A percentile compares a stretch with the other conserved stretches of the same genome.
Conservation (phyloP, 208 protist species). For the Herpetomonas tarakana region DNA sequence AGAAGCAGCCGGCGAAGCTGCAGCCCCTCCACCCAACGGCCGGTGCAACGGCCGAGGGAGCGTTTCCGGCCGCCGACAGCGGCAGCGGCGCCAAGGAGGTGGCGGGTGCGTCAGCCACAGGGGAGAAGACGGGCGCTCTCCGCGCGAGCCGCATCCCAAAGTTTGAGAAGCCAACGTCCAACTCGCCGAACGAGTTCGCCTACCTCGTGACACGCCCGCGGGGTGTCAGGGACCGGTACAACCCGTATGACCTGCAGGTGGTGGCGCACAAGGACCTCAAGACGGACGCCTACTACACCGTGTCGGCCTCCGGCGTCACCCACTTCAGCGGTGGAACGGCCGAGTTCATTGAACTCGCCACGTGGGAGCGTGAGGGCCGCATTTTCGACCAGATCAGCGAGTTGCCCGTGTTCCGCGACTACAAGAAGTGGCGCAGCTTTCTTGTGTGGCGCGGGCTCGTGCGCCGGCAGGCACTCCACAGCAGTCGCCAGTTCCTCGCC, state of each 20-base stretch:
- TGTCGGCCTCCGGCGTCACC: slow-evolving; percentile 92
- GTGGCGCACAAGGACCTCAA: slow-evolving; percentile 89
- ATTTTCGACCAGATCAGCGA: slow-evolving; percentile 89
- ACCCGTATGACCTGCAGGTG: slow-evolving; percentile 94
- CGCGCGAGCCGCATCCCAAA: slow-evolving; percentile 34
- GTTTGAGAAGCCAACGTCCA: slow-evolving; percentile 76
- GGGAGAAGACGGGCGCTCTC: neutral
- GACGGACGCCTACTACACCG: slow-evolving; percentile 90
- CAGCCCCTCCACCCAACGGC: slow-evolving; percentile 14
- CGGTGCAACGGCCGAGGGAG: neutral
- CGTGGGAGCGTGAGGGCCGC: slow-evolving; percentile 92
- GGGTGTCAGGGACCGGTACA: slow-evolving; percentile 83
- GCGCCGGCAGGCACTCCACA: slow-evolving; percentile 74
- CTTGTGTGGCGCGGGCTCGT: slow-evolving; percentile 90
- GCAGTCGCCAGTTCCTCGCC: slow-evolving; percentile 73
- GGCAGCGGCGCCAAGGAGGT: slow-evolving; percentile 3
- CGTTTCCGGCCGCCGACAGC: slow-evolving; percentile 6
- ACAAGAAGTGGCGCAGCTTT: slow-evolving; percentile 94
- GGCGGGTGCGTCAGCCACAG: neutral
- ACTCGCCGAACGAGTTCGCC: slow-evolving; percentile 88
- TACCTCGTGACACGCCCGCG: slow-evolving; percentile 85
- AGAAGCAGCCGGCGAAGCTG: slow-evolving; percentile 22
- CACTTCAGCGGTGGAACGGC: slow-evolving; percentile 87
- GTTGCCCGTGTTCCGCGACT: slow-evolving; percentile 91
- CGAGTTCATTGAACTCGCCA: slow-evolving; percentile 92